These are phyloP conservation scores for Rhizopus sp. DNA, from an alignment of 371 early-diverging fungal species.

Conservation along the genomic window DNA sequence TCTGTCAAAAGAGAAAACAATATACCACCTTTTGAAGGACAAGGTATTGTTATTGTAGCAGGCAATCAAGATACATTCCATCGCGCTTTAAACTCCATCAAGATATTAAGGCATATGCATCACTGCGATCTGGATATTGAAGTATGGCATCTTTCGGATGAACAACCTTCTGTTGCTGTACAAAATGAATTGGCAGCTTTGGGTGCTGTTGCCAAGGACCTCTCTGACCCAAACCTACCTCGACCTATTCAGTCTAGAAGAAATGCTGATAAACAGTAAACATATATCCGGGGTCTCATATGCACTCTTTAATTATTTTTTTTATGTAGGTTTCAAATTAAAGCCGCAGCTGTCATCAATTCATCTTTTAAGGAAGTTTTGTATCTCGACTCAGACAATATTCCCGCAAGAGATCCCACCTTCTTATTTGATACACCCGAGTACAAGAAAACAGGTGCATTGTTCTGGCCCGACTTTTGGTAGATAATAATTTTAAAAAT, in stretches of 20 bases:
- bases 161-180: constrained; percentile 24
- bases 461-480: constrained; percentile 67
- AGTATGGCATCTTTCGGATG: constrained; percentile 46
- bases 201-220: constrained; percentile 27
- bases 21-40: constrained; percentile 12
- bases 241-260: constrained; percentile 32
- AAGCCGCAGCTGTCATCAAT: constrained; percentile 52
- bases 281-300: background rate
- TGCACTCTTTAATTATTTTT: background rate
- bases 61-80: constrained; percentile 46
- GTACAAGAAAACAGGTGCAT: constrained; percentile 46
- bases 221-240: constrained; percentile 28
- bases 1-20: constrained; percentile 10
- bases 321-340: constrained; percentile 45
- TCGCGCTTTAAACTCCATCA: constrained; percentile 34
- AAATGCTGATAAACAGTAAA: constrained; percentile 45
- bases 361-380: constrained; percentile 50
- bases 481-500: constrained; percentile 11
- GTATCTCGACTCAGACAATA: constrained; percentile 61
- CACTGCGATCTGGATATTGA: constrained; percentile 34
- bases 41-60: constrained; percentile 45
- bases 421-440: constrained; percentile 47
- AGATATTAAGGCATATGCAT: constrained; percentile 27
- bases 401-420: constrained; percentile 44
- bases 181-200: constrained; percentile 16